Conservation (phyloP, 2,329 filamentous ascomycete species). For the Hansfordia pulvinata region DNA sequence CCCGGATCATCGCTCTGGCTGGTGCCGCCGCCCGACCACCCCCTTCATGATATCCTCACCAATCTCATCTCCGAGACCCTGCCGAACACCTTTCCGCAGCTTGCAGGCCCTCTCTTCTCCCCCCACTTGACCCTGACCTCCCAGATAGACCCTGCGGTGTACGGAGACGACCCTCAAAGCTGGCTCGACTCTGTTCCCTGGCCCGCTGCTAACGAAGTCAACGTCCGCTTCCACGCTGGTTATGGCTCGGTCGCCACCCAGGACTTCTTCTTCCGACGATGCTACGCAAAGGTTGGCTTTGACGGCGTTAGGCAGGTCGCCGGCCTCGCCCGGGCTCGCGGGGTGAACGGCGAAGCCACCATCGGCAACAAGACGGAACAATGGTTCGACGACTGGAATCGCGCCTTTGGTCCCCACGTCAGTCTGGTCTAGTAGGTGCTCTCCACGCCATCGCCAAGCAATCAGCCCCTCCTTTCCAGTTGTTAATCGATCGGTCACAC, state of each 20-base stretch:
- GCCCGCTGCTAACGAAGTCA: constrained; percentile 3
- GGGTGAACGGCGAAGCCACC: constrained; percentile 9
- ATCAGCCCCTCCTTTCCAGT: constrained; percentile 13
- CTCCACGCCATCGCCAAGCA: not conserved
- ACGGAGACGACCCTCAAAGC: constrained; percentile 11
- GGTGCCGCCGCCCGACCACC: constrained; percentile 12
- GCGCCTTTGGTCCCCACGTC: constrained; percentile 16
- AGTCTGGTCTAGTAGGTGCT: constrained; percentile 19
- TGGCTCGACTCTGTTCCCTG: constrained; percentile 15
- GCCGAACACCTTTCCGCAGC: constrained; percentile 11
- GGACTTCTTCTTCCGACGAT: constrained; percentile 15
- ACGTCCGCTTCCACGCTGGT: constrained; percentile 5
- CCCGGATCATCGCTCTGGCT: constrained; percentile 19
- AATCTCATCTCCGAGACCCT: constrained; percentile 10
- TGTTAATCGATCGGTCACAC: too few species aligned
- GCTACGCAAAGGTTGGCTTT: constrained; percentile 12
- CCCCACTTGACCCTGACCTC: constrained; percentile 18
- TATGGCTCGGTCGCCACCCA: constrained; percentile 11
- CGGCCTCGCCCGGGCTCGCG: constrained; percentile 12
- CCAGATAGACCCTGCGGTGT: constrained; percentile 10
- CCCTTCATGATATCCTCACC: constrained; percentile 9
- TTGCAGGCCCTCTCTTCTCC: constrained; percentile 10
- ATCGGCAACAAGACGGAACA: constrained; percentile 8
- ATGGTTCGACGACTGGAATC: constrained; percentile 14
- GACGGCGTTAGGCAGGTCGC: constrained; percentile 10